Evolutionary conservation across 2,329 filamentous ascomycete species (phyloP).

Genomic region (Cladosporium austrohemisphaericum): DNA sequence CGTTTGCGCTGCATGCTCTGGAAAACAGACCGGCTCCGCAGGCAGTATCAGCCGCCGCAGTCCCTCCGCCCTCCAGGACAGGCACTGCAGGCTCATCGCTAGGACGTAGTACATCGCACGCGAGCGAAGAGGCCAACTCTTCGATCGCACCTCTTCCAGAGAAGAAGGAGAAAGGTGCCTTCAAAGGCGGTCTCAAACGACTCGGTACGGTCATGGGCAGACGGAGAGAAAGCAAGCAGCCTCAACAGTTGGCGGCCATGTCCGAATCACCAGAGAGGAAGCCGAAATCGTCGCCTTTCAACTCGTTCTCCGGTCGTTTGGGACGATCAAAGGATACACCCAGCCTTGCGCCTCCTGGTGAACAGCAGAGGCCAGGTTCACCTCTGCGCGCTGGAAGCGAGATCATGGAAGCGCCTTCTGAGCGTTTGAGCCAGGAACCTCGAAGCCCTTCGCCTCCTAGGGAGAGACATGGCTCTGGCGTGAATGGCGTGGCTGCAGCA

Average conservation of each 20-base stretch:
- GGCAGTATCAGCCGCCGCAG: constrained; percentile 17
- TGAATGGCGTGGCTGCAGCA: constrained; percentile 1
- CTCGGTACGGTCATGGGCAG: constrained; percentile 65
- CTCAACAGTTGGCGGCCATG: constrained; percentile 27
- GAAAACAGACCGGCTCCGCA: constrained; percentile 21
- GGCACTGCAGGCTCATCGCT: constrained; percentile 18
- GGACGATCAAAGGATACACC: constrained; percentile 60
- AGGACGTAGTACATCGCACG: constrained; percentile 7
- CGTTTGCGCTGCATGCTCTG: constrained; percentile 52
- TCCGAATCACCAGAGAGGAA: constrained; percentile 50
- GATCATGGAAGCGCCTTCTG: constrained; percentile 24
- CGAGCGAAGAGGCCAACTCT: background rate
- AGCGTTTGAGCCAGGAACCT: background rate
- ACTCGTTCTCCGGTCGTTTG: constrained; percentile 56
- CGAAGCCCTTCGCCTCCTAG: constrained; percentile 1
- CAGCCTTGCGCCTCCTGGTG: constrained; percentile 35
- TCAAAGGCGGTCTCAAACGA: constrained; percentile 51
- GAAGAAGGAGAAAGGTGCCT: constrained; percentile 38
- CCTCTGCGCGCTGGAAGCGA: constrained; percentile 32
- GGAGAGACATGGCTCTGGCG: background rate
- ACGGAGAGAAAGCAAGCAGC: constrained; percentile 56
- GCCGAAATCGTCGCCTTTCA: constrained; percentile 56
- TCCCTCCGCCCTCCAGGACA: constrained; percentile 27
- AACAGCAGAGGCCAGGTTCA: constrained; percentile 29
- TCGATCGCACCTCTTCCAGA: constrained; percentile 17